Conservation (phyloP, 2,329 filamentous ascomycete genomes). For the Epichloe aotearoae region DNA sequence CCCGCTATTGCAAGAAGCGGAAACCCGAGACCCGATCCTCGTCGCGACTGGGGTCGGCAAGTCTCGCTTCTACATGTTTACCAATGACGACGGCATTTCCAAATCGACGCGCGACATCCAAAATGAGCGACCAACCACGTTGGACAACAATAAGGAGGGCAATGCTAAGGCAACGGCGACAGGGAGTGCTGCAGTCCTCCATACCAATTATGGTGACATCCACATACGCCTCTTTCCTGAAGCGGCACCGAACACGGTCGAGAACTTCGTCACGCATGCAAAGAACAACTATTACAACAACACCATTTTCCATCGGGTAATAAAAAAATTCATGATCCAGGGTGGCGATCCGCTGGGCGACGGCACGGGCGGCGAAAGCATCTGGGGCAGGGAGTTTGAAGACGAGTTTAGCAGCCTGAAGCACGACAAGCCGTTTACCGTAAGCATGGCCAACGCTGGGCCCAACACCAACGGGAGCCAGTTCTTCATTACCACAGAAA, state of each 20-base stretch:
- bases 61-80: slow-evolving; percentile 95
- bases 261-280: slow-evolving; percentile 92
- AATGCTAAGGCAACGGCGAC: slow-evolving; percentile 50
- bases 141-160: slow-evolving; percentile 42
- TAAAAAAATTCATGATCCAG: slow-evolving; percentile 98
- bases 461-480: slow-evolving; percentile 92
- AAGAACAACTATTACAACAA: slow-evolving; percentile 92
- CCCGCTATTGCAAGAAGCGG: slow-evolving; percentile 82
- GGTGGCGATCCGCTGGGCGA: slow-evolving; percentile 90
- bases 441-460: slow-evolving; percentile 96
- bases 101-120: slow-evolving; percentile 83
- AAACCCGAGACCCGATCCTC: slow-evolving; percentile 80
- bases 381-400: slow-evolving; percentile 90
- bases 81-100: slow-evolving; percentile 70
- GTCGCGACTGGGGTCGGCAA: slow-evolving; percentile 75
- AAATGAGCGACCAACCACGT: slow-evolving; percentile 75
- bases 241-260: slow-evolving; percentile 83
- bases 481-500: slow-evolving; percentile 97
- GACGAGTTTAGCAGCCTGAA: slow-evolving; percentile 87
- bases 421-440: slow-evolving; percentile 91
- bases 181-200: slow-evolving; percentile 69
- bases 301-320: slow-evolving; percentile 93
- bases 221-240: slow-evolving; percentile 86
- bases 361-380: slow-evolving; percentile 73
- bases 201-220: slow-evolving; percentile 91